Evolutionary conservation across 192 early-diverging fungal species (phyloP).

Genomic region (Nowakowskiella sp.): DNA sequence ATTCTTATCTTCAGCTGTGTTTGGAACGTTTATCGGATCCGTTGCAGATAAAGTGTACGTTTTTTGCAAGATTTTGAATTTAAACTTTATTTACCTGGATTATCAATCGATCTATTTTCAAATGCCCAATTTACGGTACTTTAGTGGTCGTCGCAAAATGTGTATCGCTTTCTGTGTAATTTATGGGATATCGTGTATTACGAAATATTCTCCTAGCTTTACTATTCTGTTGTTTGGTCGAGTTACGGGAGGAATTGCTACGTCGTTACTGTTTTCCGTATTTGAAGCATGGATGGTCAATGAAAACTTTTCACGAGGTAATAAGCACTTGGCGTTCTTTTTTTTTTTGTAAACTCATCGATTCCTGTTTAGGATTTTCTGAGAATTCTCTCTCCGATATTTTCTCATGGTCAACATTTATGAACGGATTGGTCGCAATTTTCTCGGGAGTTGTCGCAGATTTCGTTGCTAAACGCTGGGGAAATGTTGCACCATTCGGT

Average conservation of each 20-base stretch:
- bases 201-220: constrained; percentile 24
- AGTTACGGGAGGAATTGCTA: constrained; percentile 35
- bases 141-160: constrained; percentile 28
- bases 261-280: constrained; percentile 37
- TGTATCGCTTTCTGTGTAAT: constrained; percentile 30
- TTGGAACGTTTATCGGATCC: constrained; percentile 63
- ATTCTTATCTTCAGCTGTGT: constrained; percentile 60
- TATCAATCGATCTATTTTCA: too few relatives aligned
- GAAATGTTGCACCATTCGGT: constrained; percentile 55
- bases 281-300: constrained; percentile 48
- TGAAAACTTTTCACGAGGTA: constrained; percentile 24
- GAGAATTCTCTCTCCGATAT: constrained; percentile 45
- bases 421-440: constrained; percentile 67
- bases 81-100: too few relatives aligned
- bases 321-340: neutral
- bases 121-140: too few relatives aligned
- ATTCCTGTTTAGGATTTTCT: constrained; percentile 38
- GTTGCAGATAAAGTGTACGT: constrained; percentile 59
- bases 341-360: too few relatives aligned
- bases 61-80: constrained; percentile 2
- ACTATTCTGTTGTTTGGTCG: constrained; percentile 33
- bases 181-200: constrained; percentile 32
- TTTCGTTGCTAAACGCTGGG: constrained; percentile 40
- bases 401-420: constrained; percentile 56
- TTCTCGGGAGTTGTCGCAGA: constrained; percentile 56